phyloP scores from a whole-genome alignment of 2,329 filamentous ascomycete genomes.

The Epichloe gansuensis region DNA sequence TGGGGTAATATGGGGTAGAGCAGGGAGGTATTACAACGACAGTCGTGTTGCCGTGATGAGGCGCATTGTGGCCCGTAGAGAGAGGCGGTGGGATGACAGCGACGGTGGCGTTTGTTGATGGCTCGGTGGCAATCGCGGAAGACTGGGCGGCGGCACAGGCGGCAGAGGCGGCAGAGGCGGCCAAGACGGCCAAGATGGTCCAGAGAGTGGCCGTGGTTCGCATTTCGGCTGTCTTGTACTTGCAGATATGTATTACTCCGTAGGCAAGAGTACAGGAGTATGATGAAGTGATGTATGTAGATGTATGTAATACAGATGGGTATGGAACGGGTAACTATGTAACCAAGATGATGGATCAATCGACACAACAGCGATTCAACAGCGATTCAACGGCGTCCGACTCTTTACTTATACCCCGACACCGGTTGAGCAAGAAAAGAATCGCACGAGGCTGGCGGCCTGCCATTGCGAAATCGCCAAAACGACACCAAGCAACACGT shows the following conservation, averaged over 20 bases:
- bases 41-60: neutral
- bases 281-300: neutral
- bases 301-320: neutral
- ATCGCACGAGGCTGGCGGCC: neutral
- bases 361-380: too few relatives aligned
- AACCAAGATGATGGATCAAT: neutral
- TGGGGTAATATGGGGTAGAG: neutral
- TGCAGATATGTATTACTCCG: neutral
- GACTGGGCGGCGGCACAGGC: conserved; percentile 2
- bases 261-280: neutral
- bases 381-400: neutral
- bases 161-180: neutral
- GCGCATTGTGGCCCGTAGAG: neutral
- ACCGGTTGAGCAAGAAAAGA: neutral
- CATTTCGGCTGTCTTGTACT: conserved; percentile 9
- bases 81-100: neutral
- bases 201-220: conserved; percentile 9
- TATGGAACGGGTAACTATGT: neutral
- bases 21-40: neutral
- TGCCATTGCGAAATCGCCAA: neutral
- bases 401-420: conserved; percentile 3
- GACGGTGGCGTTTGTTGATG: neutral
- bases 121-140: neutral
- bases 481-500: neutral
- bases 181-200: conserved; percentile 9